Conservation (phyloP, 1,139 yeast genomes). For the Saccharomyces pastorianus region DNA sequence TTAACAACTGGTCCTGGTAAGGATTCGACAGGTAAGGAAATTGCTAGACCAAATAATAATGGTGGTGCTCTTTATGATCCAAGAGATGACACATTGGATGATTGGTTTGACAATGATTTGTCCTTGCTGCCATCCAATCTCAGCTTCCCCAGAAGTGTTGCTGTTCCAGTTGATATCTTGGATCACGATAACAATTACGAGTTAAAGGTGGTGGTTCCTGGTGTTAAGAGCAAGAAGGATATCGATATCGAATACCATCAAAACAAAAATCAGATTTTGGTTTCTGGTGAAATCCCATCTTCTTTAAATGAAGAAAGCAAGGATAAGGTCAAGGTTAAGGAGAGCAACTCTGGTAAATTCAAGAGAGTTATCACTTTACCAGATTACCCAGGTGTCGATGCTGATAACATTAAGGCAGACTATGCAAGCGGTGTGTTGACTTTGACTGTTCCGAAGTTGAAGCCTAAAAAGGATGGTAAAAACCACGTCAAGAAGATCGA, state of each 20-base stretch:
- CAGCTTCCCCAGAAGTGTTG: slow-evolving; percentile 12
- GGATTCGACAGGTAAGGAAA: slow-evolving; percentile 7
- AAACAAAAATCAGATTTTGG: slow-evolving; percentile 34
- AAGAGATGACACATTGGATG: slow-evolving; percentile 17
- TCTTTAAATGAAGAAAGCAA: slow-evolving; percentile 16
- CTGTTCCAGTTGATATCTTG: slow-evolving; percentile 38
- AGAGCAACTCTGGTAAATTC: slow-evolving; percentile 36
- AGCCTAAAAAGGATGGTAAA: slow-evolving; percentile 23
- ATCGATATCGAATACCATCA: slow-evolving; percentile 36
- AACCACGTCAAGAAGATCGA: slow-evolving; percentile 31
- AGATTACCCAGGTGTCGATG: slow-evolving; percentile 33
- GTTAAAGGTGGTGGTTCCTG: slow-evolving; percentile 37
- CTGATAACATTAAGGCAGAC: slow-evolving; percentile 35
- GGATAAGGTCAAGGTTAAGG: slow-evolving; percentile 32
- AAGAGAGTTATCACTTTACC: slow-evolving; percentile 37
- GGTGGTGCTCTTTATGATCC: slow-evolving; percentile 1
- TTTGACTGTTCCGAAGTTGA: slow-evolving; percentile 35
- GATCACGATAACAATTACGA: slow-evolving; percentile 36
- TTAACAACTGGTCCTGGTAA: not conserved
- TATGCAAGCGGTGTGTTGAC: slow-evolving; percentile 37
- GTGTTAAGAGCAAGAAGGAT: slow-evolving; percentile 34
- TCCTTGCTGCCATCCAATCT: slow-evolving; percentile 18
- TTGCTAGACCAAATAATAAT: slow-evolving; percentile 7
- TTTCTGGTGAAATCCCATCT: slow-evolving; percentile 35
- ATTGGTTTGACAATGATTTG: slow-evolving; percentile 23